Percentiles rank a stretch among this genome's conserved stretches.
Evolutionary conservation across 2,329 filamentous ascomycete genomes (phyloP).

Genomic region (Nothopassalora personata): DNA sequence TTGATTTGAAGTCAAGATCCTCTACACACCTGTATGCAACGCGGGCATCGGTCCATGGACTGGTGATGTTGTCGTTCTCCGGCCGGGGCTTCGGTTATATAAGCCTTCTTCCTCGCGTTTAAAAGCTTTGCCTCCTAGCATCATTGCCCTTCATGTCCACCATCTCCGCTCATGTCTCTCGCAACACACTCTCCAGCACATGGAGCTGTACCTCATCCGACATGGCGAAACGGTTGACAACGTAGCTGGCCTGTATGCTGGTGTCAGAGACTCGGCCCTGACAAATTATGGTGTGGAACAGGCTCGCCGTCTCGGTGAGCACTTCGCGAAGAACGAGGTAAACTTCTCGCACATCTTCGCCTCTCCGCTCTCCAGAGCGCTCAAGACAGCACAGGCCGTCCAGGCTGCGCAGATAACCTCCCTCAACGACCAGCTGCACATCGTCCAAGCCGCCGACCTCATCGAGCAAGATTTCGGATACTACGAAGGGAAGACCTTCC

Average conservation of each 20-base stretch:
- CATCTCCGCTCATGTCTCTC: background rate
- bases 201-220: conserved; percentile 70
- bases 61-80: background rate
- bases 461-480: conserved; percentile 71
- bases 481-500: conserved; percentile 60
- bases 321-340: conserved; percentile 61
- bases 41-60: too few species aligned
- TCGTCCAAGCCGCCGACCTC: conserved; percentile 47
- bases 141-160: conserved; percentile 1
- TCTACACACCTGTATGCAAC: too few species aligned
- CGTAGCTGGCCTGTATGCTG: conserved; percentile 72
- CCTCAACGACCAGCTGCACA: conserved; percentile 22
- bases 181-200: conserved; percentile 22
- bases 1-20: too few species aligned
- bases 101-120: background rate
- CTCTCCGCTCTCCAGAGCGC: conserved; percentile 71
- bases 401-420: conserved; percentile 48
- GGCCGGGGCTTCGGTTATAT: background rate
- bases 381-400: conserved; percentile 64
- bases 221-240: conserved; percentile 92
- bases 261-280: conserved; percentile 71
- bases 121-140: background rate
- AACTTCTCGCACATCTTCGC: conserved; percentile 67
- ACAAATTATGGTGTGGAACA: conserved; percentile 80
- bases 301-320: conserved; percentile 62